Evolutionary conservation across 345 rosid species (phyloP), one percentile per base, ranked within the genome.

Genomic region (Erucastrum elatum): DNA sequence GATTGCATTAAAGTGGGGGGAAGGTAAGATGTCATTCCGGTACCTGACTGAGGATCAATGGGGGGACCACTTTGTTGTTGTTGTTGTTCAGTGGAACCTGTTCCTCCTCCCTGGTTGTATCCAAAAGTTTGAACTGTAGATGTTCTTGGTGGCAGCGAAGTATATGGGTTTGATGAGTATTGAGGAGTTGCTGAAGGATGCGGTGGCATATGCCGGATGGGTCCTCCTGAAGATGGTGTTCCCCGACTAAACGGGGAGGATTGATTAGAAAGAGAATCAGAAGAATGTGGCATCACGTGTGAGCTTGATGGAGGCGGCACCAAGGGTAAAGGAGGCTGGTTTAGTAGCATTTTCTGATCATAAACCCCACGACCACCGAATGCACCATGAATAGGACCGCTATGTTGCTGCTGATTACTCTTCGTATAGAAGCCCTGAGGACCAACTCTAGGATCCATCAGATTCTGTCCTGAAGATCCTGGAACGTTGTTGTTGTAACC

Each of bases 241-340:
- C 55, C 55, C 13, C 55, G 55, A 49, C 55, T 49, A 49, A 49
- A 49, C 17, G 55, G 55, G 6, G 55, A 49, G 55, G 55, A 49
- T 49, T 49, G 55, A 49, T 49, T 49, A 5, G 55, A 49, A 49
- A 49, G 17, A n/a, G 55, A 49, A 49, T 49, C 55, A 49, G 55
- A 49, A 49, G 55, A 49, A 49, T 49, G 55, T 49, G 6, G 55
- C 55, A 49, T 49, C 55, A 49, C 55, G n/a, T 49, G 55, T 49
- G 55, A 49, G 55, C 2, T 49, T 49, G 55, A 49, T 49, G 97
- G 96, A 34, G 97, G 98, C 5, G 96, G 98, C 87, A 90, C 85
- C 31, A 90, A 90, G 77, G 99, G 97, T 82, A 95, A 85, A 77
- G 99, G 97, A 68, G 98, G 99, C 79, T 91, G 98, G 83, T 84